Conservation (phyloP, 2,329 filamentous ascomycete genomes). For the Microdochium bolleyi region DNA sequence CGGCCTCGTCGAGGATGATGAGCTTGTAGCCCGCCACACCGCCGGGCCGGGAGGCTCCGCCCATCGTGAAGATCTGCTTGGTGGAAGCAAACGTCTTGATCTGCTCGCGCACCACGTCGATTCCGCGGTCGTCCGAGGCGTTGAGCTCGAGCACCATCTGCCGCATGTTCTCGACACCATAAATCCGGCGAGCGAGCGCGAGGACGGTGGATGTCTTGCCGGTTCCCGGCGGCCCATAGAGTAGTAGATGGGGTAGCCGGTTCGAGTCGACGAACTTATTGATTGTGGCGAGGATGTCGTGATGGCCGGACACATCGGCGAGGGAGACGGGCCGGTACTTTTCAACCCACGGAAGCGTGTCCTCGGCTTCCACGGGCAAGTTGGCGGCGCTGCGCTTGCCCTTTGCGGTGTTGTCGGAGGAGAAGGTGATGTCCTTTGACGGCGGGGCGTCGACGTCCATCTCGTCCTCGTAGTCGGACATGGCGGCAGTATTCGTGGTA, state of each 20-base stretch:
- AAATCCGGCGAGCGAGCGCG: slow-evolving; percentile 86
- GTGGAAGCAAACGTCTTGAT: slow-evolving; percentile 99
- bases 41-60: slow-evolving; percentile 37
- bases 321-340: slow-evolving; percentile 90
- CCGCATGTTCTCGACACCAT: slow-evolving; percentile 83
- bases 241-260: slow-evolving; percentile 85
- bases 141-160: slow-evolving; percentile 99
- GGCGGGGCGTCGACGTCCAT: slow-evolving; percentile 51
- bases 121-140: slow-evolving; percentile 92
- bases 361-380: slow-evolving; percentile 86
- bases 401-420: slow-evolving; percentile 66
- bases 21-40: slow-evolving; percentile 78
- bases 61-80: slow-evolving; percentile 83
- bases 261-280: slow-evolving; percentile 97
- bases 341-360: slow-evolving; percentile 94
- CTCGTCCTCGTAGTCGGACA: slow-evolving; percentile 54
- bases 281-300: slow-evolving; percentile 95
- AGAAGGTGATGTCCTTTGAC: slow-evolving; percentile 54
- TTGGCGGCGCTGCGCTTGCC: slow-evolving; percentile 91
- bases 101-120: slow-evolving; percentile 95
- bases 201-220: slow-evolving; percentile 97
- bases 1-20: slow-evolving; percentile 97
- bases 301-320: slow-evolving; percentile 89
- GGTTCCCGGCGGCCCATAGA: slow-evolving; percentile 93
- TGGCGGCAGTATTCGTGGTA: slow-evolving; percentile 17